phyloP scores from a whole-genome alignment of 1,284 basidiomycete genomes.

The Puccinia coronata region DNA sequence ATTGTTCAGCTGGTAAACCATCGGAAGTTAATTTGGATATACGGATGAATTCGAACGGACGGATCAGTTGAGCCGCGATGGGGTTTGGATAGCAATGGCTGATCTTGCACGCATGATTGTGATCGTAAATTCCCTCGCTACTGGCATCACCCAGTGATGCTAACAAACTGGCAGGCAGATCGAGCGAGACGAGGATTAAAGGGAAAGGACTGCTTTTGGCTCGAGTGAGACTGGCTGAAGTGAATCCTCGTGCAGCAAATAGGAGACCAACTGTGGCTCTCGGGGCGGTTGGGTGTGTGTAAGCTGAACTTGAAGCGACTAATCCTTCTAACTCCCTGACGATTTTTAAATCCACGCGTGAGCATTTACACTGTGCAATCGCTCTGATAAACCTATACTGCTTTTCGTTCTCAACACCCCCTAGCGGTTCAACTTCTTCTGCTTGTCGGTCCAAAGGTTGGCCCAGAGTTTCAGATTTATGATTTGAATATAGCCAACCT shows the following conservation, averaged over 20 bases:
- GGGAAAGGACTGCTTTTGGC: constrained; percentile 17
- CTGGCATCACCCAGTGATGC: background rate
- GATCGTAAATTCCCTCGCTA: background rate
- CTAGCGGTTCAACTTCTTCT: background rate
- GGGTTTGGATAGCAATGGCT: constrained; percentile 26
- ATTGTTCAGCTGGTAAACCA: constrained; percentile 26
- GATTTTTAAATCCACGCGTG: background rate
- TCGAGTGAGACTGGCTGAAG: constrained; percentile 12
- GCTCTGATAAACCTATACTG: background rate
- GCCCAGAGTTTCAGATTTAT: background rate
- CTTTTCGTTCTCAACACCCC: background rate
- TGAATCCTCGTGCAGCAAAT: constrained; percentile 7
- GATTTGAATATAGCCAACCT: constrained; percentile 22
- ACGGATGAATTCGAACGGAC: constrained; percentile 23
- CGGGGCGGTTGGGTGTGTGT: background rate
- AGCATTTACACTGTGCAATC: constrained; percentile 23
- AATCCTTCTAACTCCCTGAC: constrained; percentile 23
- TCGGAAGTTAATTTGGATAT: constrained; percentile 13
- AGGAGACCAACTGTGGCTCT: constrained; percentile 7
- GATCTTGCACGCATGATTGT: constrained; percentile 10
- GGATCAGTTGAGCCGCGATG: constrained; percentile 8
- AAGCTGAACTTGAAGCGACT: constrained; percentile 6
- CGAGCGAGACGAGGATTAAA: constrained; percentile 12
- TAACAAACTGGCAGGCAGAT: background rate
- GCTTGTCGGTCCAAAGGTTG: background rate